These are phyloP conservation scores for Auricularia heimuer DNA, from an alignment of 768 basidiomycete genomes.

Conservation along the genomic window DNA sequence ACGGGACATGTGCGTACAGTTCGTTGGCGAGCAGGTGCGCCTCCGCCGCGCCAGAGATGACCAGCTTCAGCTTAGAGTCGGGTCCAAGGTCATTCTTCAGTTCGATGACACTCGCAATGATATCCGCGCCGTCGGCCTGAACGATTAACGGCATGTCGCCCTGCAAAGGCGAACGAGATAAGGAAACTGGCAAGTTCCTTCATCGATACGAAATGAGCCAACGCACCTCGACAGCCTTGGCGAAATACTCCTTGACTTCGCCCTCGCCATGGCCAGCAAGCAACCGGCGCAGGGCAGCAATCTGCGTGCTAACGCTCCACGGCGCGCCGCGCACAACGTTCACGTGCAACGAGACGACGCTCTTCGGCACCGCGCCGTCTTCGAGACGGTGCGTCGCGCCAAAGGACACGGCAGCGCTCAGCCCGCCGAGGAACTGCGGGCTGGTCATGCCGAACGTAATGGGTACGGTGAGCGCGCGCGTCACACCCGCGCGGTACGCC, in stretches of 20 bases:
- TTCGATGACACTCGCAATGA: slow-evolving; percentile 28
- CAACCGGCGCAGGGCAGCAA: slow-evolving; percentile 44
- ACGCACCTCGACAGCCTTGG: slow-evolving; percentile 32
- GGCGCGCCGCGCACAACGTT: slow-evolving; percentile 30
- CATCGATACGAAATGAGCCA: not conserved
- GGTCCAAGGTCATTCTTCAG: slow-evolving; percentile 39
- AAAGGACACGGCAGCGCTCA: slow-evolving; percentile 54
- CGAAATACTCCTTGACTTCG: slow-evolving; percentile 22
- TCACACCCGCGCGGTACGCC: slow-evolving; percentile 68
- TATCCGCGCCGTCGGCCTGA: slow-evolving; percentile 30
- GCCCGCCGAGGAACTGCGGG: slow-evolving; percentile 45
- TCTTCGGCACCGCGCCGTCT: slow-evolving; percentile 48
- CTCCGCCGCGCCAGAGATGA: slow-evolving; percentile 50
- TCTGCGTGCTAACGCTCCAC: slow-evolving; percentile 58
- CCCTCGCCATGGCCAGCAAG: slow-evolving; percentile 20
- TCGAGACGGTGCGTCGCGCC: slow-evolving; percentile 51
- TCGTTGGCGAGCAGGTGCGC: slow-evolving; percentile 66
- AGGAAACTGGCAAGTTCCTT: too few species aligned
- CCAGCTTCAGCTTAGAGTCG: slow-evolving; percentile 33
- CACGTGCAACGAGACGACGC: slow-evolving; percentile 53
- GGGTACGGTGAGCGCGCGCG: slow-evolving; percentile 56
- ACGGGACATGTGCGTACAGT: slow-evolving; percentile 23
- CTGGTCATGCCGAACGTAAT: slow-evolving; percentile 1
- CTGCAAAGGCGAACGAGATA: slow-evolving; percentile 4
- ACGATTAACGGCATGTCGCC: slow-evolving; percentile 29